Evolutionary conservation across 1,284 basidiomycete genomes (phyloP).

Genomic region (Exobasidium rhododendri): DNA sequence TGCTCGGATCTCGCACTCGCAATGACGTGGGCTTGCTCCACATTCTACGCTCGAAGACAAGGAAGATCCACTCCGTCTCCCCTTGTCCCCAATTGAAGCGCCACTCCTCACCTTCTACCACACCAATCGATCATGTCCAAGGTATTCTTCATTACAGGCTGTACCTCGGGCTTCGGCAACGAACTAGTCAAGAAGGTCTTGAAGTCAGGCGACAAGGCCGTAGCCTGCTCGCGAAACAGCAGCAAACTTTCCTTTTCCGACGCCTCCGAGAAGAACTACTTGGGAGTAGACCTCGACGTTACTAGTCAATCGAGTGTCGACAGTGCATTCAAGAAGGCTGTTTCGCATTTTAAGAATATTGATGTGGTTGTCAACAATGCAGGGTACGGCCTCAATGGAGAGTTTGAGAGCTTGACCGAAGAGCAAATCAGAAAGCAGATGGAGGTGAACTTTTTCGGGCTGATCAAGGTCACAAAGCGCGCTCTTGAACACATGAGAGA

Average conservation of each 20-base stretch:
- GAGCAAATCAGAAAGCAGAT: constrained; percentile 34
- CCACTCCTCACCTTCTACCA: neutral
- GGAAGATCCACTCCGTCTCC: neutral
- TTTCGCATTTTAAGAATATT: constrained; percentile 55
- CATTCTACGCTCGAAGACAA: too few relatives aligned
- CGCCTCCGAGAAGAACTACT: constrained; percentile 24
- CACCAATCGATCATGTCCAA: too few relatives aligned
- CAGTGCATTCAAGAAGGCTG: constrained; percentile 49
- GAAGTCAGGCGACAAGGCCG: constrained; percentile 46
- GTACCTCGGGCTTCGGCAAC: constrained; percentile 55
- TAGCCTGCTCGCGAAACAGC: constrained; percentile 42
- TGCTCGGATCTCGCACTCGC: neutral
- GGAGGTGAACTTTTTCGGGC: constrained; percentile 56
- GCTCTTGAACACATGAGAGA: constrained; percentile 50
- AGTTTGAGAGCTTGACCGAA: constrained; percentile 55
- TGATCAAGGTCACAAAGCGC: constrained; percentile 48
- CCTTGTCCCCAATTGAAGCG: neutral
- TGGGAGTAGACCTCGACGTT: constrained; percentile 44
- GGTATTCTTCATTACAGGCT: constrained; percentile 54
- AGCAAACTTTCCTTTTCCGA: constrained; percentile 23
- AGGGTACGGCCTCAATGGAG: constrained; percentile 51
- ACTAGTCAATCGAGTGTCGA: constrained; percentile 46
- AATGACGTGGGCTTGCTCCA: neutral
- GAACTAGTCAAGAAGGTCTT: constrained; percentile 73
- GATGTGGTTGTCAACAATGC: constrained; percentile 59